A percentile compares a stretch with the other conserved stretches of the same genome.
Evolutionary conservation across 805 yeast genomes (phyloP).

Genomic region (Blastobotrys mokoenaii): DNA sequence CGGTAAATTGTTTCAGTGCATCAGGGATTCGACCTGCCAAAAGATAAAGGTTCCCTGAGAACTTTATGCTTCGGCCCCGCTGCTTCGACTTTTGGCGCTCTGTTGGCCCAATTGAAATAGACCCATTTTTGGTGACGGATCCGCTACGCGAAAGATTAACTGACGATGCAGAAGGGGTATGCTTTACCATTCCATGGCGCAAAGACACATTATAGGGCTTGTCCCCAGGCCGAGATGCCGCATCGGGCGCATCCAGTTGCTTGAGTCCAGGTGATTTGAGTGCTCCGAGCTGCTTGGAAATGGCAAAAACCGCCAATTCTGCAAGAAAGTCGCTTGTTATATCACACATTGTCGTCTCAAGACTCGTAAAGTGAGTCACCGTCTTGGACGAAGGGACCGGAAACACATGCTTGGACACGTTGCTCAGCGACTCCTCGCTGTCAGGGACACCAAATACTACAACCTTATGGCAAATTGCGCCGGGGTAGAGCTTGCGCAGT

Average conservation of each 20-base stretch:
- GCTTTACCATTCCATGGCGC: not conserved
- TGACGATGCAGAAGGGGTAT: slow-evolving; percentile 4
- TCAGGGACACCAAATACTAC: slow-evolving; percentile 37
- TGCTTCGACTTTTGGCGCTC: slow-evolving; percentile 39
- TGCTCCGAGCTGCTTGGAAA: slow-evolving; percentile 70
- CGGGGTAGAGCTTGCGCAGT: slow-evolving; percentile 42
- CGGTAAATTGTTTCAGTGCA: slow-evolving; percentile 68
- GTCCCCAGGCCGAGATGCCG: slow-evolving; percentile 8
- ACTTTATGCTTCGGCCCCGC: slow-evolving; percentile 67
- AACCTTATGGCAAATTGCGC: slow-evolving; percentile 28
- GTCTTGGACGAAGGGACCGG: slow-evolving; percentile 23
- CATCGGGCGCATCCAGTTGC: slow-evolving; percentile 17
- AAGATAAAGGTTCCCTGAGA: slow-evolving; percentile 66
- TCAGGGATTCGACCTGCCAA: slow-evolving; percentile 71
- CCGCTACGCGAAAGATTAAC: slow-evolving; percentile 1
- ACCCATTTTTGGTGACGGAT: slow-evolving; percentile 22
- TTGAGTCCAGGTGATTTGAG: slow-evolving; percentile 63
- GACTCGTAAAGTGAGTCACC: slow-evolving; percentile 28
- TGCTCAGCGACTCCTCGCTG: slow-evolving; percentile 7
- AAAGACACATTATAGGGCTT: slow-evolving; percentile 10
- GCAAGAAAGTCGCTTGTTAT: slow-evolving; percentile 55
- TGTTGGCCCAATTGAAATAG: slow-evolving; percentile 26
- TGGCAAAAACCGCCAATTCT: slow-evolving; percentile 54
- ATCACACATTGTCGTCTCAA: slow-evolving; percentile 68
- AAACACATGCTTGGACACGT: slow-evolving; percentile 9